Evolutionary conservation across 495 filamentous ascomycete genomes (phyloP).

Genomic region (Penicillium mononematosum): DNA sequence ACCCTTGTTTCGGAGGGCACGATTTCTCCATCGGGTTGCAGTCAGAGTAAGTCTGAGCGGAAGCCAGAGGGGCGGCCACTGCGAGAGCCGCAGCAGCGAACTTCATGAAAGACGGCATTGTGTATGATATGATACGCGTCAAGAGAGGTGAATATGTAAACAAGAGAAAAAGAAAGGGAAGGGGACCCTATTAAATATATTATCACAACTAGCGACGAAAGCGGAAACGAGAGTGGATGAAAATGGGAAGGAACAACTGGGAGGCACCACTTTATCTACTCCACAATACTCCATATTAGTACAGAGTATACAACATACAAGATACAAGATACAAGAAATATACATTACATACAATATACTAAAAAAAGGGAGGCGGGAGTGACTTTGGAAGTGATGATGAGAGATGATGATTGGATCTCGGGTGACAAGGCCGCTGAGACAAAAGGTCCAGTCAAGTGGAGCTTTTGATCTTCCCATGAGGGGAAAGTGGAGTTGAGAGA

Average conservation of each 20-base stretch:
- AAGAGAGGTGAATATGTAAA: constrained; percentile 1
- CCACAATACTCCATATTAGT: not conserved
- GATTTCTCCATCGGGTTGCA: constrained; percentile 44
- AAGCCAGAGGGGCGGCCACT: constrained; percentile 34
- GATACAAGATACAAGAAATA: not conserved
- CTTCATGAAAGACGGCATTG: constrained; percentile 36
- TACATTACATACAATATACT: constrained; percentile 5
- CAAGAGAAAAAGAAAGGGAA: not conserved
- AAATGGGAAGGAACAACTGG: constrained; percentile 3
- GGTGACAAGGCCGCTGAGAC: constrained; percentile 7
- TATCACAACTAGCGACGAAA: not conserved
- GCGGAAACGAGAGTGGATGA: constrained; percentile 1
- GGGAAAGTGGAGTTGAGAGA: not conserved
- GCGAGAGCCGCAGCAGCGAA: constrained; percentile 38
- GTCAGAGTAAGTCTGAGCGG: constrained; percentile 49
- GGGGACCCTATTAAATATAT: not conserved
- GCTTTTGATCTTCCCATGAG: not conserved
- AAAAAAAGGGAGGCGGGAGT: constrained; percentile 16
- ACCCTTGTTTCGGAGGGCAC: constrained; percentile 64
- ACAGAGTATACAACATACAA: too few species aligned
- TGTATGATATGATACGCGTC: constrained; percentile 13
- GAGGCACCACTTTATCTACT: constrained; percentile 2
- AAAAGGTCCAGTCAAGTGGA: constrained; percentile 2
- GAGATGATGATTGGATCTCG: constrained; percentile 7
- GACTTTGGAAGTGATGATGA: not conserved